phyloP scores from a whole-genome alignment of 306 rosid genomes.

The Corylus avellana region DNA sequence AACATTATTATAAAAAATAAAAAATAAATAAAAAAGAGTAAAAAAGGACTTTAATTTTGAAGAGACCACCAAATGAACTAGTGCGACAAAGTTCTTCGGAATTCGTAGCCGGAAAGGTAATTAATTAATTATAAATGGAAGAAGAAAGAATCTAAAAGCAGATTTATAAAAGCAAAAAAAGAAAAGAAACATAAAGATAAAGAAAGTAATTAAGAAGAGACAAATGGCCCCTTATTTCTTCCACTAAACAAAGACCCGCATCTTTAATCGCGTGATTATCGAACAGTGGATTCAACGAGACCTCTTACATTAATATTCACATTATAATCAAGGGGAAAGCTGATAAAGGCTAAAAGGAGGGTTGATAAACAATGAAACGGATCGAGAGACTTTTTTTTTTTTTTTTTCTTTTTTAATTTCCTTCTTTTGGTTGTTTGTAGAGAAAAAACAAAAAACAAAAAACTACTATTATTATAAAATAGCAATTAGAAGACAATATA shows the following conservation, averaged over 20 bases:
- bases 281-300: not conserved
- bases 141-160: not conserved
- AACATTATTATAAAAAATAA: too few relatives aligned
- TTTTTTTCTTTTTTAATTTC: too few relatives aligned
- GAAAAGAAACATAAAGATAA: not conserved
- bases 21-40: too few relatives aligned
- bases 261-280: constrained; percentile 43
- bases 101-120: too few relatives aligned
- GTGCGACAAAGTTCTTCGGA: too few relatives aligned
- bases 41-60: too few relatives aligned
- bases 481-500: too few relatives aligned
- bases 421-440: too few relatives aligned
- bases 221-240: constrained; percentile 24
- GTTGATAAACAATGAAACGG: not conserved
- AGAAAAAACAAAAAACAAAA: too few relatives aligned
- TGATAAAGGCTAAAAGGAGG: not conserved
- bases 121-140: not conserved
- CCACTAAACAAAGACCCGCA: constrained; percentile 17
- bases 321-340: not conserved
- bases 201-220: not conserved
- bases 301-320: not conserved
- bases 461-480: too few relatives aligned
- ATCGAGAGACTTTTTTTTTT: too few relatives aligned
- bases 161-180: not conserved
- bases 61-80: too few relatives aligned